These are phyloP conservation scores for Ophiocordyceps camponoti-floridani DNA, from an alignment of 2,329 filamentous ascomycete genomes.

Conservation along the genomic window DNA sequence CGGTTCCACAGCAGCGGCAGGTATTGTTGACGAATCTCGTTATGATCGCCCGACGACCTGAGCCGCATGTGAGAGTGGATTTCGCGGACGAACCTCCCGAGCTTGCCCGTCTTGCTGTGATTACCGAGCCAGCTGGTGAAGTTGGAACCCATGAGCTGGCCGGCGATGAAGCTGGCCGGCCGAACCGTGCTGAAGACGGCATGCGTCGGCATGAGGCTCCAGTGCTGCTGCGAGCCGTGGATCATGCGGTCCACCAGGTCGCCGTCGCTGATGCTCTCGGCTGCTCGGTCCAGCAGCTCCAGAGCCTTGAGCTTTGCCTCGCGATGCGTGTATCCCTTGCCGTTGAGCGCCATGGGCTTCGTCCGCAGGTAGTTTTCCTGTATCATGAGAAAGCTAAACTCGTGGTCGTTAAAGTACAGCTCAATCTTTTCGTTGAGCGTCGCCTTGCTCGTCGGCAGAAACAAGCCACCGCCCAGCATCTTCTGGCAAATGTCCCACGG, in stretches of 20 bases:
- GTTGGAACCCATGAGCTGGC: constrained; percentile 52
- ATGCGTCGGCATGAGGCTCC: constrained; percentile 94
- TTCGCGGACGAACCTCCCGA: constrained; percentile 72
- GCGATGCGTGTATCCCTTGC: constrained; percentile 36
- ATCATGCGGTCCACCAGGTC: constrained; percentile 97
- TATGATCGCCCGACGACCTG: constrained; percentile 71
- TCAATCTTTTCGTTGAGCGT: constrained; percentile 96
- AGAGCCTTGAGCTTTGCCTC: constrained; percentile 67
- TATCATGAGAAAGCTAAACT: constrained; percentile 93
- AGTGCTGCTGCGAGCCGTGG: constrained; percentile 92
- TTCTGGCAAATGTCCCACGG: constrained; percentile 97
- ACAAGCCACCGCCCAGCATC: constrained; percentile 76
- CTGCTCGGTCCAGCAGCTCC: constrained; percentile 72
- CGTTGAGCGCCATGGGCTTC: constrained; percentile 48
- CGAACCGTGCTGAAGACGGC: constrained; percentile 89
- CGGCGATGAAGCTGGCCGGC: constrained; percentile 73
- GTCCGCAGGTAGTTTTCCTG: constrained; percentile 93
- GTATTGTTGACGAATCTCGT: constrained; percentile 90
- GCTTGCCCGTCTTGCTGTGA: constrained; percentile 69
- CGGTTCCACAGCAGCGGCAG: constrained; percentile 74
- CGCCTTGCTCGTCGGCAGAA: constrained; percentile 63
- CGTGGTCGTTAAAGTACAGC: constrained; percentile 97
- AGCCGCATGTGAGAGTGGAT: constrained; percentile 96
- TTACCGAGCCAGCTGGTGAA: constrained; percentile 93
- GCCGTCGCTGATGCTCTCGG: constrained; percentile 92